These are phyloP conservation scores for Afroboletus lepidellus DNA, from an alignment of 1,284 basidiomycete species.

Conservation along the genomic window DNA sequence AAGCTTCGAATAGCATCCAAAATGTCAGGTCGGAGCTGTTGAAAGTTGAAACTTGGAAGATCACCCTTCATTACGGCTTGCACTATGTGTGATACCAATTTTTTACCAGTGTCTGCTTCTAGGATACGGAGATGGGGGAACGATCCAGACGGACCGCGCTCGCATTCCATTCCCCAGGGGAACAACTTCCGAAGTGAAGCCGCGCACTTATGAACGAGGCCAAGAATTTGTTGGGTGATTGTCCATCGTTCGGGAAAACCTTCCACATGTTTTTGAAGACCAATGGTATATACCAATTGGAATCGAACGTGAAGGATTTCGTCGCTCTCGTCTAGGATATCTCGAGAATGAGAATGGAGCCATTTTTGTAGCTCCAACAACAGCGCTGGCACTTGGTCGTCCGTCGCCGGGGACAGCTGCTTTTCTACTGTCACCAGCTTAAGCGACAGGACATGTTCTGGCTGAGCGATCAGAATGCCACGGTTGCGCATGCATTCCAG, in stretches of 20 bases:
- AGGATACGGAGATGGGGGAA: constrained; percentile 40
- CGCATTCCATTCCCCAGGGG: constrained; percentile 20
- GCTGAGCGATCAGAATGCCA: constrained; percentile 48
- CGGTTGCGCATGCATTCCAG: constrained; percentile 38
- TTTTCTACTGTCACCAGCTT: constrained; percentile 44
- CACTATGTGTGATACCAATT: constrained; percentile 24
- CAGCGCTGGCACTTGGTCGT: constrained; percentile 1
- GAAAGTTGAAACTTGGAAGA: constrained; percentile 21
- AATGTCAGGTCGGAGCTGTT: constrained; percentile 14
- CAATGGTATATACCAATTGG: constrained; percentile 1
- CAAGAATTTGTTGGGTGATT: background rate
- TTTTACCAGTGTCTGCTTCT: constrained; percentile 19
- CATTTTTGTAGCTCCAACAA: constrained; percentile 9
- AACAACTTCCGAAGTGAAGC: constrained; percentile 5
- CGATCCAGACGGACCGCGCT: constrained; percentile 11
- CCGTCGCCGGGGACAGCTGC: constrained; percentile 10
- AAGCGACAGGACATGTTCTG: constrained; percentile 54
- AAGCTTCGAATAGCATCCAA: constrained; percentile 23
- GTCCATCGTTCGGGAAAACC: constrained; percentile 3
- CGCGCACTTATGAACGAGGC: background rate
- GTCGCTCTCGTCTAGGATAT: constrained; percentile 3
- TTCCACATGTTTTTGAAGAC: background rate
- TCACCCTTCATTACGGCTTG: constrained; percentile 28
- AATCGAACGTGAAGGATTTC: background rate
- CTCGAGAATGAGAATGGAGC: background rate